A percentile compares a stretch with the other conserved stretches of the same genome.
Evolutionary conservation across 495 filamentous ascomycete genomes (phyloP).

Genomic region (Podospora didyma): DNA sequence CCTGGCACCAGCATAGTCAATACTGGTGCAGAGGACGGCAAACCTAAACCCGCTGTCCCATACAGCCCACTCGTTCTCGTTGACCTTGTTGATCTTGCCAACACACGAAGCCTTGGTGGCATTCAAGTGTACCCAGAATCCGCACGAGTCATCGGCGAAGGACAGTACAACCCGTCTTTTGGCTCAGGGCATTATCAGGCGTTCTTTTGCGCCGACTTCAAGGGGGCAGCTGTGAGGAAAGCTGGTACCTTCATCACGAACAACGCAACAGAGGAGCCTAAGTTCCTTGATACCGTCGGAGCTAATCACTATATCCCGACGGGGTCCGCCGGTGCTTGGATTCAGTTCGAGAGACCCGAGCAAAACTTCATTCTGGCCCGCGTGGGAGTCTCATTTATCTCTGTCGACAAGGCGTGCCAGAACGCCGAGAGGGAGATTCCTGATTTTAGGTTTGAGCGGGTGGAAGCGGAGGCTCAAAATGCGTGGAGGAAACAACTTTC

Average conservation of each 20-base stretch:
- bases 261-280: conserved; percentile 38
- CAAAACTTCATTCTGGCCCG: conserved; percentile 49
- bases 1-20: conserved; percentile 24
- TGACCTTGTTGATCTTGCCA: conserved; percentile 61
- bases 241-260: conserved; percentile 50
- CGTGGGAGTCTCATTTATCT: conserved; percentile 66
- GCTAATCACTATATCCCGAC: conserved; percentile 43
- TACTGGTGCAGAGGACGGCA: neutral
- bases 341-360: conserved; percentile 48
- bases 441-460: conserved; percentile 56
- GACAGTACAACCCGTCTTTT: conserved; percentile 63
- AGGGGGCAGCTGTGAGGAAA: conserved; percentile 56
- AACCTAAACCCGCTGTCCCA: conserved; percentile 19
- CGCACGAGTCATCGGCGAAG: conserved; percentile 61
- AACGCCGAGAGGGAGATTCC: conserved; percentile 63
- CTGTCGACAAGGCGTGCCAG: conserved; percentile 54
- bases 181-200: conserved; percentile 57
- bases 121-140: conserved; percentile 47
- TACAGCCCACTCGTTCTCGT: conserved; percentile 58
- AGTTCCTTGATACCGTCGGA: conserved; percentile 41
- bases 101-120: conserved; percentile 54
- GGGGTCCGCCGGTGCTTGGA: conserved; percentile 59
- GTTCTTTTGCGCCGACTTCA: conserved; percentile 66
- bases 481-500: conserved; percentile 61
- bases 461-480: conserved; percentile 44